phyloP scores from a whole-genome alignment of 2,329 filamentous ascomycete genomes.

The Clarireedia monteithiana region DNA sequence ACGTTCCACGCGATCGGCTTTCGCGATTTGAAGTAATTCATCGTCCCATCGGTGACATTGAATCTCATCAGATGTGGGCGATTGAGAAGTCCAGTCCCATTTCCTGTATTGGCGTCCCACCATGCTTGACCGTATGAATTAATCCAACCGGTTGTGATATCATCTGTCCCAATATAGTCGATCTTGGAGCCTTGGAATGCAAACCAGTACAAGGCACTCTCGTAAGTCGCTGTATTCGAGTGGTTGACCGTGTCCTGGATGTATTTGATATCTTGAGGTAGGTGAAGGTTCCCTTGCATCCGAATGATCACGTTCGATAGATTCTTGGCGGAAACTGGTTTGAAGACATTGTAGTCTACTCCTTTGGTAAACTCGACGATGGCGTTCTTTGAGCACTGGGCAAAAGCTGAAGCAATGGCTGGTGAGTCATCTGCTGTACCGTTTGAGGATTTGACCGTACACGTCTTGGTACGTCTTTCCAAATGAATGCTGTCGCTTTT shows the following conservation, averaged over 20 bases:
- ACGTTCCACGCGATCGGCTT: slow-evolving; percentile 39
- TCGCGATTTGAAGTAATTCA: slow-evolving; percentile 34
- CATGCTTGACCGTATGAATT: slow-evolving; percentile 38
- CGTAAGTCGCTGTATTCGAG: slow-evolving; percentile 26
- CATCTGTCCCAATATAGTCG: slow-evolving; percentile 29
- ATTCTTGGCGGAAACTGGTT: slow-evolving; percentile 33
- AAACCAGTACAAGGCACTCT: slow-evolving; percentile 31
- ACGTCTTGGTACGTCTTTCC: background rate
- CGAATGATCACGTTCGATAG: slow-evolving; percentile 36
- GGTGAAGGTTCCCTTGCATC: slow-evolving; percentile 36
- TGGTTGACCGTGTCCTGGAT: slow-evolving; percentile 31
- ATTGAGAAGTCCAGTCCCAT: slow-evolving; percentile 32
- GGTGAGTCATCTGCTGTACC: slow-evolving; percentile 34
- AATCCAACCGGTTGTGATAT: slow-evolving; percentile 36
- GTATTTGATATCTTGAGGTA: slow-evolving; percentile 33
- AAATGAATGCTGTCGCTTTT: background rate
- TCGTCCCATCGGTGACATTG: slow-evolving; percentile 30
- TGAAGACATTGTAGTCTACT: slow-evolving; percentile 36
- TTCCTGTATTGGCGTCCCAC: slow-evolving; percentile 37
- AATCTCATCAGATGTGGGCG: slow-evolving; percentile 36
- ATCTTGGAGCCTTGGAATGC: slow-evolving; percentile 29
- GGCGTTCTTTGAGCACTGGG: slow-evolving; percentile 30
- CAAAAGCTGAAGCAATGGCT: slow-evolving; percentile 32
- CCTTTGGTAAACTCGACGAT: slow-evolving; percentile 34
- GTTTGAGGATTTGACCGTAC: slow-evolving; percentile 26